phyloP scores from a whole-genome alignment of 768 basidiomycete genomes.

The Xerocomellus dryophilus region DNA sequence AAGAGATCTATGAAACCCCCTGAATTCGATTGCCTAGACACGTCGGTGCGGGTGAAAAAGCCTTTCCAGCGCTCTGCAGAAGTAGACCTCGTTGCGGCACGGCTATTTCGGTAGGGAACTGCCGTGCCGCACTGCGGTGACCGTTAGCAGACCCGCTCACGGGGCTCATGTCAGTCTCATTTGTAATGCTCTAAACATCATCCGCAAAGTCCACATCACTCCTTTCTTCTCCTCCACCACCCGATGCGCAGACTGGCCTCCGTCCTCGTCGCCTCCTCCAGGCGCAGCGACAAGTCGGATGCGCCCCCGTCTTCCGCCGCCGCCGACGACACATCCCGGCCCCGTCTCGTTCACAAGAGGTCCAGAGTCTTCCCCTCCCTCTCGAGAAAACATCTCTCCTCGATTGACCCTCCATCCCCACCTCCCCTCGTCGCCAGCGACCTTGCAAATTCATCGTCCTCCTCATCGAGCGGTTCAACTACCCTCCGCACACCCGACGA shows the following conservation, averaged over 20 bases:
- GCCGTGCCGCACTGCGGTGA: conserved; percentile 8
- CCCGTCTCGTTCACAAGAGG: conserved; percentile 22
- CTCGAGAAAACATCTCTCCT: conserved; percentile 25
- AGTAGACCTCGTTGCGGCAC: conserved; percentile 7
- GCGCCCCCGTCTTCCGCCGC: conserved; percentile 13
- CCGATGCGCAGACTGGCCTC: conserved; percentile 65
- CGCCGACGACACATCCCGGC: conserved; percentile 11
- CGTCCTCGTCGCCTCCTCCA: conserved; percentile 48
- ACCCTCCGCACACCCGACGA: conserved; percentile 61
- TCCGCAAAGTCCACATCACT: conserved; percentile 13
- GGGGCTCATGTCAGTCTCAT: conserved; percentile 27
- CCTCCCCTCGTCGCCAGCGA: conserved; percentile 29
- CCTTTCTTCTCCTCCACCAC: conserved; percentile 25
- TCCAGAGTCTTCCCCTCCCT: conserved; percentile 26
- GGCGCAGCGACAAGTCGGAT: conserved; percentile 32
- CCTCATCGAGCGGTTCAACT: conserved; percentile 55
- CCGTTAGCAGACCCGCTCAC: not conserved
- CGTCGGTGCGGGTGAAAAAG: conserved; percentile 8
- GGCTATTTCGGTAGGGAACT: conserved; percentile 23
- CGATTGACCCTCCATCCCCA: conserved; percentile 12
- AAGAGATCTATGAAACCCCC: conserved; percentile 1
- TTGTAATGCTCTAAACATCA: conserved; percentile 35
- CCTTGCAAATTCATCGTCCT: conserved; percentile 54
- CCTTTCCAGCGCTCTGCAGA: not conserved
- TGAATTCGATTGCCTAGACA: conserved; percentile 5